Percentiles rank a stretch among this genome's conserved stretches.
phyloP scores from a whole-genome alignment of 2,329 filamentous ascomycete genomes.

The Aspergillus arachidicola region DNA sequence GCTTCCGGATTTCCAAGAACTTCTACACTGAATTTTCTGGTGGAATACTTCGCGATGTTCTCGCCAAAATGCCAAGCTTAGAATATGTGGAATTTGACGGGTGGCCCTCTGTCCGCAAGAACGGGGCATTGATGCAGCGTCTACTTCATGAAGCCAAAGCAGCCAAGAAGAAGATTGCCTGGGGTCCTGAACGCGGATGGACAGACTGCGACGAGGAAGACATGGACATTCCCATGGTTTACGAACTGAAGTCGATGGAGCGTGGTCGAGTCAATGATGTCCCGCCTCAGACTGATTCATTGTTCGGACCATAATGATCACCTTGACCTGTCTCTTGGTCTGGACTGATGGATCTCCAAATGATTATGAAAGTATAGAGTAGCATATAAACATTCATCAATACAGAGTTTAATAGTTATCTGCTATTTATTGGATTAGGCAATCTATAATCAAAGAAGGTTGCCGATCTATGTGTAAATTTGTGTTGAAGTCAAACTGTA shows the following conservation, averaged over 20 bases:
- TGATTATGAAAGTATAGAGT: not conserved
- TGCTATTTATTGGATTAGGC: not conserved
- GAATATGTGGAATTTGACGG: conserved; percentile 59
- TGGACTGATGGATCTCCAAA: not conserved
- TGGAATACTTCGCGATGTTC: conserved; percentile 51
- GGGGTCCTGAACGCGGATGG: conserved; percentile 45
- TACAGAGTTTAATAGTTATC: not conserved
- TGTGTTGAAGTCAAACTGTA: too few species aligned
- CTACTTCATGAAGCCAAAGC: conserved; percentile 42
- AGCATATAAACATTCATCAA: not conserved
- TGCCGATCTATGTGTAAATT: not conserved
- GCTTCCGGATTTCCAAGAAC: conserved; percentile 58
- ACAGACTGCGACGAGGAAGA: conserved; percentile 33
- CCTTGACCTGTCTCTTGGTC: not conserved
- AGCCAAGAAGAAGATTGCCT: conserved; percentile 39
- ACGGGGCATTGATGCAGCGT: conserved; percentile 54
- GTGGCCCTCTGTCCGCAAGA: conserved; percentile 55
- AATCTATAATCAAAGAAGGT: not conserved
- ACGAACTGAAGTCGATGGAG: conserved; percentile 12
- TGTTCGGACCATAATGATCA: not conserved
- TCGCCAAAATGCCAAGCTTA: conserved; percentile 53
- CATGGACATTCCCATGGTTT: conserved; percentile 11
- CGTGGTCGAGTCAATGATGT: not conserved
- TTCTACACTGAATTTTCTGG: conserved; percentile 62
- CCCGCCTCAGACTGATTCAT: not conserved